Evolutionary conservation across 352 stramenopile genomes (phyloP), one percentile per base, ranked within the genome.

Genomic region (Peronosclerospora sorghi): DNA sequence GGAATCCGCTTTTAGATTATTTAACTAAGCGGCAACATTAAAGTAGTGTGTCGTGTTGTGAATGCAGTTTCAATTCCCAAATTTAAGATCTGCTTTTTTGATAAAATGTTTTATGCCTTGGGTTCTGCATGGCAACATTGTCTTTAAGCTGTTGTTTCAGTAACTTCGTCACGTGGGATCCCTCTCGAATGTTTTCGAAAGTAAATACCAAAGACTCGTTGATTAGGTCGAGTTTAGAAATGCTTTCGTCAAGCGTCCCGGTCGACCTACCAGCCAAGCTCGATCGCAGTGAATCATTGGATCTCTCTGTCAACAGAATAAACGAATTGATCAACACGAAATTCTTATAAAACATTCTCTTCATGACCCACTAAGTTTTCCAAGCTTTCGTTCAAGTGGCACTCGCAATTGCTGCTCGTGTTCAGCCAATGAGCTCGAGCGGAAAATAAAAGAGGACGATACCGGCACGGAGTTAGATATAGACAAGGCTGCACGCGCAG

Each of bases 121-220:
- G 18, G 23, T 60, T 63, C 41, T 68, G 48, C 62, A 85, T 64
- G 4, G 40, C 39, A 14, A 58, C 62, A 35, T 62, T 71, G 29
- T 87, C 74, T 19, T 62, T 70, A 7, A 87, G 49, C 56, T 87
- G 72, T 15, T 72, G 70, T 17, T 76, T 77, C 35, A 85, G 51
- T 51, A 87, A 55, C 51, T 71, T 71, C 68, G 85, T 76, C 27
- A 81, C 62, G 34, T 87, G 75, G 14, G 70, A 68, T 28, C 62
- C 73, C 47, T 85, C 75, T 62, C 84, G 73, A 32, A 86, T 74
- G 42, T 86, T 86, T 30, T 86, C 75, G 35, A 88, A 86, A 8
- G 73, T 83, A 44, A 84, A 88, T 8, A 73, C 73, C 34, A 88
- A 52, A 32, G 75, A 88, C 45, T 88, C 75, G 45, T 86, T 86